Evolutionary conservation across 352 stramenopile genomes (phyloP).

Genomic region (Phytophthora ohioensis): DNA sequence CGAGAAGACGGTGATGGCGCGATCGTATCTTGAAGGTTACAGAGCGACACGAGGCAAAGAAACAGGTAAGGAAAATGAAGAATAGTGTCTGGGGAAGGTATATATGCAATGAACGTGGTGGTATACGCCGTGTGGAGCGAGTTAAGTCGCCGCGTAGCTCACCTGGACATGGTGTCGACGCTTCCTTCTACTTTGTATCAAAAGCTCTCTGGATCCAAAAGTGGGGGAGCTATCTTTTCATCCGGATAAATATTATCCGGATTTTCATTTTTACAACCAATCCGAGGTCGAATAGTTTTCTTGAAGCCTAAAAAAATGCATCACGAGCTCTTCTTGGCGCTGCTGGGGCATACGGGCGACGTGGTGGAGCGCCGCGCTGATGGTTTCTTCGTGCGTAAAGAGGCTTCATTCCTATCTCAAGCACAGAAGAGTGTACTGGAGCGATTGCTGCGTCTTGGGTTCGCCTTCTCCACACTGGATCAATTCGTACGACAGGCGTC

Average conservation of each 20-base stretch:
- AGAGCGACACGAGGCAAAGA: not conserved
- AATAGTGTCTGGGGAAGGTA: not conserved
- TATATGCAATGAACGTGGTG: not conserved
- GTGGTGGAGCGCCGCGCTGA: conserved; percentile 61
- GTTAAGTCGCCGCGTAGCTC: conserved; percentile 5
- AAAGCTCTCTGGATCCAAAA: conserved; percentile 39
- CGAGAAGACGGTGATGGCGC: conserved; percentile 99
- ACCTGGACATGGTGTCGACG: conserved; percentile 50
- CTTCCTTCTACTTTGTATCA: conserved; percentile 24
- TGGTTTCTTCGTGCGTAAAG: conserved; percentile 64
- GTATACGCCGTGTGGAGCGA: not conserved
- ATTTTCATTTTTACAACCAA: conserved; percentile 18
- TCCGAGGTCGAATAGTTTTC: conserved; percentile 3
- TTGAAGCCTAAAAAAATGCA: conserved; percentile 55
- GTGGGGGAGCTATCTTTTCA: conserved; percentile 27
- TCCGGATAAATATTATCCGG: conserved; percentile 11
- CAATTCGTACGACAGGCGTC: conserved; percentile 48
- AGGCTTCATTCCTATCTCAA: conserved; percentile 53
- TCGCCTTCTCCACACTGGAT: conserved; percentile 57
- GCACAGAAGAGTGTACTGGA: conserved; percentile 66
- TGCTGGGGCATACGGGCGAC: conserved; percentile 74
- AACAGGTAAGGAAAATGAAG: not conserved
- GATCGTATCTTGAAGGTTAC: conserved; percentile 94
- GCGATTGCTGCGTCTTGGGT: conserved; percentile 63
- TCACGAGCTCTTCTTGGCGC: conserved; percentile 81